A percentile compares a stretch with the other conserved stretches of the same genome.
Evolutionary conservation across 805 yeast species (phyloP).

Genomic region (Kodamaea jinghongensis): DNA sequence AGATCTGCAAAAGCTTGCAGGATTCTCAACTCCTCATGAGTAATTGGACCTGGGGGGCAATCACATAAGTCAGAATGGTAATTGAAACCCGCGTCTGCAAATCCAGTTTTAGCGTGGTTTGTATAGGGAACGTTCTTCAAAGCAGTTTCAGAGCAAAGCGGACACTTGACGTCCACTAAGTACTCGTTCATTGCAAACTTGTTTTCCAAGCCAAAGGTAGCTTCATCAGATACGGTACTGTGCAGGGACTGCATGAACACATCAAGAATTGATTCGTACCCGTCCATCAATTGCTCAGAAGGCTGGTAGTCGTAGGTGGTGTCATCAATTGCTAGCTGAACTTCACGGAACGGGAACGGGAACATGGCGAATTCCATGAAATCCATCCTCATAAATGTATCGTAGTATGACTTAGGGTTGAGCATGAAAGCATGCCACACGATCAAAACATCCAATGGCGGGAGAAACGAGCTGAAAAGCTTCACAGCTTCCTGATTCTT

Average conservation of each 20-base stretch:
- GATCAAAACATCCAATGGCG: slow-evolving; percentile 23
- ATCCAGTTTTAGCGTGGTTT: slow-evolving; percentile 12
- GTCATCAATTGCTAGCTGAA: slow-evolving; percentile 11
- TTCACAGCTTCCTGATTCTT: not conserved
- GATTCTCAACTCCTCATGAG: slow-evolving; percentile 3
- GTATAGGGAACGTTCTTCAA: slow-evolving; percentile 11
- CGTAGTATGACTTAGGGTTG: slow-evolving; percentile 17
- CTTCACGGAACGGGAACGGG: slow-evolving; percentile 19
- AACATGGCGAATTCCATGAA: slow-evolving; percentile 15
- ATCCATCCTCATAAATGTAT: slow-evolving; percentile 15
- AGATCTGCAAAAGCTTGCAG: slow-evolving; percentile 1
- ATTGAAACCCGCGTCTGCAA: slow-evolving; percentile 13
- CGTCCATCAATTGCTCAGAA: slow-evolving; percentile 7
- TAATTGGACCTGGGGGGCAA: not conserved
- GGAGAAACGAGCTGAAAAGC: slow-evolving; percentile 10
- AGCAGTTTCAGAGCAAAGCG: not conserved
- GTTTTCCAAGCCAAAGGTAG: not conserved
- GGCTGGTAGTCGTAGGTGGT: slow-evolving; percentile 14
- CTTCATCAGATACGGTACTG: not conserved
- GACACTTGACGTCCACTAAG: slow-evolving; percentile 4
- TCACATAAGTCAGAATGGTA: not conserved
- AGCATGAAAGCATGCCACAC: slow-evolving; percentile 24
- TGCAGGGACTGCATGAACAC: not conserved
- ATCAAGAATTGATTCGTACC: not conserved
- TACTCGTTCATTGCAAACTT: slow-evolving; percentile 4